Conservation (phyloP, 73 alveolate species). For the Paramecium octaurelia region DNA sequence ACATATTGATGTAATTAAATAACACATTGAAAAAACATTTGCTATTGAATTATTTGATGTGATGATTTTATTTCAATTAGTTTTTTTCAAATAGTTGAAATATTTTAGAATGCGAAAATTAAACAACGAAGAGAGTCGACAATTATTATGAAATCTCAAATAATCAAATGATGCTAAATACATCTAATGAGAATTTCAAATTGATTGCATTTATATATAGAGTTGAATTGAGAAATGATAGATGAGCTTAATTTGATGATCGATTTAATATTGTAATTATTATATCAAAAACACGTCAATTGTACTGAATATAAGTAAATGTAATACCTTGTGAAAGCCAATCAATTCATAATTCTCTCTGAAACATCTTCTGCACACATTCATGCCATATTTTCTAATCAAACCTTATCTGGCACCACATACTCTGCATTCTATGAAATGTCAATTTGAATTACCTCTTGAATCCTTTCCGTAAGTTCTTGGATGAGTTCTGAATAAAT, state of each 20-base stretch:
- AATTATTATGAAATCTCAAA: not conserved
- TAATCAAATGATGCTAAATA: not conserved
- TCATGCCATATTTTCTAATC: constrained; percentile 90
- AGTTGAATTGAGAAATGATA: not conserved
- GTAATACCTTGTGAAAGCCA: constrained; percentile 68
- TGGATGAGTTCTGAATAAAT: constrained; percentile 90
- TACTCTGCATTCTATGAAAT: constrained; percentile 83
- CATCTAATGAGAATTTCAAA: not conserved
- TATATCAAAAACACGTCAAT: constrained; percentile 19
- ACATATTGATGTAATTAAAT: too few relatives aligned
- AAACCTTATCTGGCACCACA: constrained; percentile 91
- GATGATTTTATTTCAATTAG: not conserved
- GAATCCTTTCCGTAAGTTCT: constrained; percentile 95
- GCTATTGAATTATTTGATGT: not conserved
- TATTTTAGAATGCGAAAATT: not conserved
- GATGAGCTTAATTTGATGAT: not conserved
- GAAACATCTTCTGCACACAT: constrained; percentile 95
- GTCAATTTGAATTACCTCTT: constrained; percentile 59
- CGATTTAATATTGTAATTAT: not conserved
- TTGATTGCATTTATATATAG: not conserved
- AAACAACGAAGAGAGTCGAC: not conserved
- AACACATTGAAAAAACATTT: too few relatives aligned
- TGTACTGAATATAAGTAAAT: not conserved
- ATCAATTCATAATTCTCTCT: constrained; percentile 89
- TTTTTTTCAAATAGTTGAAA: not conserved